A percentile compares a stretch with the other conserved stretches of the same genome.
Evolutionary conservation across 495 filamentous ascomycete genomes (phyloP).

Genomic region (Pyrenula aspistea): DNA sequence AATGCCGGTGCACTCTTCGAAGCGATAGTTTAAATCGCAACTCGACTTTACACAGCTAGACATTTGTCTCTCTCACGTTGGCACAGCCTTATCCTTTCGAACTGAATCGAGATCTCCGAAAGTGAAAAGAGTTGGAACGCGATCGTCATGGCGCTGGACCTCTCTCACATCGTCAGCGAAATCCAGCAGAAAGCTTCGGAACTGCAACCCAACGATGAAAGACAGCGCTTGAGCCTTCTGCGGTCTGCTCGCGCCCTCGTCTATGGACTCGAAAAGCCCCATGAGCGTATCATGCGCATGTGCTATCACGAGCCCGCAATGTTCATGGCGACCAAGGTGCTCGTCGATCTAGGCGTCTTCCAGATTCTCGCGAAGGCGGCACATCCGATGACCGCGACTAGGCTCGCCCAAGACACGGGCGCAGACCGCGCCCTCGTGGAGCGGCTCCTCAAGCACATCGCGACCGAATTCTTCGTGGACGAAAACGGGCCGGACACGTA

Average conservation of each 20-base stretch:
- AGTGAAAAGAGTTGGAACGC: neutral
- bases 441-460: conserved; percentile 24
- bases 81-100: neutral
- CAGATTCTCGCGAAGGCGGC: neutral
- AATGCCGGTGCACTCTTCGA: neutral
- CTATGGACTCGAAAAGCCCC: neutral
- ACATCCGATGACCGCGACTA: neutral
- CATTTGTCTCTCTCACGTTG: neutral
- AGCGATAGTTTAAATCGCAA: neutral
- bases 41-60: neutral
- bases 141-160: neutral
- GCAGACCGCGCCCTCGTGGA: conserved; percentile 10
- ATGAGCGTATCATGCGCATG: neutral
- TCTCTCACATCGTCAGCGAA: neutral
- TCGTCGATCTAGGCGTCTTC: neutral
- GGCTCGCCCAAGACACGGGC: conserved; percentile 1
- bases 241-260: neutral
- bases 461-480: conserved; percentile 23
- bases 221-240: neutral
- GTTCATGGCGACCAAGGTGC: neutral
- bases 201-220: neutral
- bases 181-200: neutral
- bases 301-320: neutral
- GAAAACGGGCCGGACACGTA: conserved; percentile 24
- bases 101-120: neutral